Percentiles rank a stretch among this genome's conserved stretches.
These are phyloP conservation scores for Saccharum officinarum DNA, from an alignment of 176 grass and related monocot species.

Conservation along the genomic window DNA sequence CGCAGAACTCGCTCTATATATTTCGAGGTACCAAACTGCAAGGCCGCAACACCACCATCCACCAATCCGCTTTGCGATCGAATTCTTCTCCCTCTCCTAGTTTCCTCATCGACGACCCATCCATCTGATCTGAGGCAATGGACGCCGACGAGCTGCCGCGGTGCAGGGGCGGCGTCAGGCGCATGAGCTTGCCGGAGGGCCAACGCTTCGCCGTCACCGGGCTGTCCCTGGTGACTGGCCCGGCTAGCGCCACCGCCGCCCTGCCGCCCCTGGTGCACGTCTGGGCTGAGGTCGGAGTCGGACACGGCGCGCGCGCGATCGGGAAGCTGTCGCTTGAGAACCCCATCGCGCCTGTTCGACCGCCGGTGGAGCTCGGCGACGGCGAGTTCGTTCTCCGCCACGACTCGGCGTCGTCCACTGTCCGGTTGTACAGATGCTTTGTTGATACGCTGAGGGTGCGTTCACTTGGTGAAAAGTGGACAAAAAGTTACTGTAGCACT, in stretches of 20 bases:
- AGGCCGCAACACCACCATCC: too few relatives aligned
- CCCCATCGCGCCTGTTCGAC: neutral
- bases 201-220: neutral
- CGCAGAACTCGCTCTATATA: too few relatives aligned
- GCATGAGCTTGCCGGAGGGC: neutral
- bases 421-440: neutral
- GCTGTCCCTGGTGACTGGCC: neutral
- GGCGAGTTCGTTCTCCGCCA: neutral
- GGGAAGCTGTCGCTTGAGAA: neutral
- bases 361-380: neutral
- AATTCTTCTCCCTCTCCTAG: too few relatives aligned
- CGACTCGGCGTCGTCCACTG: neutral
- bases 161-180: too few relatives aligned
- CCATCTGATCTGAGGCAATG: too few relatives aligned
- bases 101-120: too few relatives aligned
- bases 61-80: too few relatives aligned
- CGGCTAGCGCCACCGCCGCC: neutral
- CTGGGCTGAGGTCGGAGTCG: neutral
- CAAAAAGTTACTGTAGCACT: too few relatives aligned
- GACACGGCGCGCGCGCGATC: neutral
- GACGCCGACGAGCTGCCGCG: too few relatives aligned
- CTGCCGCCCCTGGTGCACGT: neutral
- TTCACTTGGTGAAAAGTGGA: too few relatives aligned
- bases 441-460: rapidly evolving
- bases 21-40: too few relatives aligned